Evolutionary conservation across 106 monocot species (phyloP), one percentile per base, ranked within the genome.

Genomic region (Phalaenopsis equestris): DNA sequence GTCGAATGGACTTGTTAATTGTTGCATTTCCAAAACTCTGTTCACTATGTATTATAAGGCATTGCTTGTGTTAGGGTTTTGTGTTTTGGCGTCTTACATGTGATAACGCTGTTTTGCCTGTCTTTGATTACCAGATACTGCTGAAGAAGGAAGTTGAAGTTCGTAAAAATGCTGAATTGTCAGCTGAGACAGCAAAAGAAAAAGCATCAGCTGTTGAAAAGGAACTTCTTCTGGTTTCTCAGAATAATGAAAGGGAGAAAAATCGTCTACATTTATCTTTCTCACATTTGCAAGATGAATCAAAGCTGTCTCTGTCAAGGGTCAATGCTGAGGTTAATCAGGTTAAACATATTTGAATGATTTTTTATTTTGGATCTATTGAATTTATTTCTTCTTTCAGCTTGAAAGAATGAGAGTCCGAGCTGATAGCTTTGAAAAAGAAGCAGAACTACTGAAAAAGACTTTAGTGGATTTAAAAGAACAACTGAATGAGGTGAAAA

Each of bases 321-420:
- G 74, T 10, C 18, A 74, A 74, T 74, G 74, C 74, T 45, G 74
- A 74, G 74, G 74, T 45, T 43, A 74, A 43, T 43, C 41, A 42
- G 15, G 41, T 41, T 38, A 74, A 74, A 12, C 14, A 3, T 43
- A 8, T 42, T 42, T 45, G 41, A 42, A 16, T 42, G 15, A 18
- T 74, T 43, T 74, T 45, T 45, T 19, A 42, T 8, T 45, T 74
- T 74, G 4, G 18, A 74, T 70, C 39, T 70, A 70, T 70, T 74
- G n/a, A 45, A 74, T 8, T 43, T 74, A 2, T 74, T 74, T 19
- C 18, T 74, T 74, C 1, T 42, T 74, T 42, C 43, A 74, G 74
- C 74, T 74, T 74, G 74, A 74, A 42, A 74, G 74, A 74, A 74
- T n/a, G 74, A 45, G 74, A 74, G n/a, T 74, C 43, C 74, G 42